A percentile compares a stretch with the other conserved stretches of the same genome.
These are phyloP conservation scores for Forsythia viridissima DNA, from an alignment of 257 asterid genomes.

Conservation along the genomic window DNA sequence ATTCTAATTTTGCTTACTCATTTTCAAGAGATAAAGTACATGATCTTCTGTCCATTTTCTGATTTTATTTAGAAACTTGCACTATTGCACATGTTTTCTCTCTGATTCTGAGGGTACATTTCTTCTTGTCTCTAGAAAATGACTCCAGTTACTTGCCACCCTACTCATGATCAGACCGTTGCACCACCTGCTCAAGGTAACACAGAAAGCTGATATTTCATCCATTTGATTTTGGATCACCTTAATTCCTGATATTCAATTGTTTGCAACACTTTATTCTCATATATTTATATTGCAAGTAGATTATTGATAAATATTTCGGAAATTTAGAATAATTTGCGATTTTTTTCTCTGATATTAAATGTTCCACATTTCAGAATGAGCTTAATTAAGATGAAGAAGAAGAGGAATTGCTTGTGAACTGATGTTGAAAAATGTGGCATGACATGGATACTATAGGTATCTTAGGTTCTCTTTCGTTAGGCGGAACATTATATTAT, in stretches of 20 bases:
- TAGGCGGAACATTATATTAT: background rate
- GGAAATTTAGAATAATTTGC: background rate
- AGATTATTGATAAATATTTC: conserved; percentile 1
- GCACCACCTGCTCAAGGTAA: conserved; percentile 58
- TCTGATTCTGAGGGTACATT: conserved; percentile 10
- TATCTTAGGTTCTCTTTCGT: too few species aligned
- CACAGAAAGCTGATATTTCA: background rate
- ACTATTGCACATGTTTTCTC: background rate
- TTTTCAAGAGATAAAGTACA: conserved; percentile 6
- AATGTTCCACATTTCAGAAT: background rate
- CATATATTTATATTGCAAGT: background rate
- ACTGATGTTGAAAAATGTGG: background rate
- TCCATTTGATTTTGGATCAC: background rate
- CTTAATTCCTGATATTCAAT: background rate
- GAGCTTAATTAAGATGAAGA: background rate
- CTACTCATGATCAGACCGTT: conserved; percentile 49
- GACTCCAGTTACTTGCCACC: conserved; percentile 42
- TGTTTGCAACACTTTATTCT: background rate
- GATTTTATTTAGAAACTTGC: background rate
- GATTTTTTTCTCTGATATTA: background rate
- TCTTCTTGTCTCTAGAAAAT: conserved; percentile 36
- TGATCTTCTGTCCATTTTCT: conserved; percentile 11
- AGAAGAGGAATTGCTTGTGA: too few species aligned
- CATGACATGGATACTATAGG: too few species aligned
- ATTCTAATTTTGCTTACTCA: background rate